These are phyloP conservation scores for Neocucurbitaria cava DNA, from an alignment of 2,329 filamentous ascomycete species.

Conservation along the genomic window DNA sequence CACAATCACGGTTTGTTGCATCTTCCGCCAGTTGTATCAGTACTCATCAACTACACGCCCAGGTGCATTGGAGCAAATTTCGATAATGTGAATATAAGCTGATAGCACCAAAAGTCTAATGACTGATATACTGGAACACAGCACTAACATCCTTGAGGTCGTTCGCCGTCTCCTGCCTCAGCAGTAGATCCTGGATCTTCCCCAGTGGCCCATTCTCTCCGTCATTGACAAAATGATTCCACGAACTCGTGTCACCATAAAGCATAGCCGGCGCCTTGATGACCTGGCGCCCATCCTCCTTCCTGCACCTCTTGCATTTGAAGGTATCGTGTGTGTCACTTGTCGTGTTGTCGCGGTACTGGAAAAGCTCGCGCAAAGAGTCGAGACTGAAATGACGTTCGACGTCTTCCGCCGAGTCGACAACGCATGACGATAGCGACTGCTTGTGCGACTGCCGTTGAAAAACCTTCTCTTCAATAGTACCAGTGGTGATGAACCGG, in stretches of 20 bases:
- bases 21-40: not conserved
- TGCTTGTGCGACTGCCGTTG: constrained; percentile 98
- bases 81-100: not conserved
- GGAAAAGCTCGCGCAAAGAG: constrained; percentile 89
- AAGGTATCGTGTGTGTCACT: constrained; percentile 99
- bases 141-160: constrained; percentile 76
- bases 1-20: too few species aligned
- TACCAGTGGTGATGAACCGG: constrained; percentile 97
- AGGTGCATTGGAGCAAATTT: not conserved
- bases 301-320: constrained; percentile 91
- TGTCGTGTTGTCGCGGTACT: constrained; percentile 82
- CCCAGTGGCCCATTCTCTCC: constrained; percentile 70
- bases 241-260: constrained; percentile 98
- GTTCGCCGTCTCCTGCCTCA: constrained; percentile 83
- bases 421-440: constrained; percentile 92
- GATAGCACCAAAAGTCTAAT: constrained; percentile 57
- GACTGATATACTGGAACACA: constrained; percentile 98
- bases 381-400: constrained; percentile 96
- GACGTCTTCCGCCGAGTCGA: constrained; percentile 95
- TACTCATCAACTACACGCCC: not conserved
- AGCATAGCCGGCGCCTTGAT: constrained; percentile 94
- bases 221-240: constrained; percentile 95
- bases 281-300: constrained; percentile 82
- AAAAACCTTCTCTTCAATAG: constrained; percentile 99
- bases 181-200: constrained; percentile 86